Base-by-base conservation (phyloP, 2,329 filamentous ascomycete genomes). In the Ophiostoma himal-ulmi region DNA sequence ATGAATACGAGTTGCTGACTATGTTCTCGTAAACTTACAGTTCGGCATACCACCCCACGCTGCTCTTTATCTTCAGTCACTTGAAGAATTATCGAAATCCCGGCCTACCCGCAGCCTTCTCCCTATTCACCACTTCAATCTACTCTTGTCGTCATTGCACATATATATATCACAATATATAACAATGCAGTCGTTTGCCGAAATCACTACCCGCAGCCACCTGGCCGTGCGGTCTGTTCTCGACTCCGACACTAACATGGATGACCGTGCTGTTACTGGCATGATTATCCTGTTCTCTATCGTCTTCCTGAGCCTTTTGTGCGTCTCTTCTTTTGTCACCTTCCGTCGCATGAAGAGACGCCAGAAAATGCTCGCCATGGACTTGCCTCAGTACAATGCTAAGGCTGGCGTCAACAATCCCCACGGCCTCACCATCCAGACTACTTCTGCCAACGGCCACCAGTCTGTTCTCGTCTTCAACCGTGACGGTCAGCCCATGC, bases 241-340 rank as follows among this genome's bases (percentile, higher is more conserved):
- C 36, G 62, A 39, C 36, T 13, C 36, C 72, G 76, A 81, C 72
- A 78, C 78, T 72, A 39, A 41, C 34, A 82, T 91, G 75, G 86
- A 83, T 64, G 65, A 69, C n/a, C 41, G 52, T 72, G 88, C 91
- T 82, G 84, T 94, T 78, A 89, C 92, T 77, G 86, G 96, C 62
- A 83, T 97, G 78, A 91, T 96, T 75, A 86, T 88, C 71, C 86
- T 98, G 70, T 84, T 98, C 75, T 89, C 89, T 73, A 84, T 99
- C 65, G 82, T 94, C 75, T 87, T 96, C 75, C 80, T 94, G 75
- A 88, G 86, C 72, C 83, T 96, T 39, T 77, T 89, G 67, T 83
- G 93, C 71, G 83, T 90, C 69, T 88, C 87, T 71, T 82, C 85
- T 37, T 87, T 97, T 68, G 82, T 94, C 74, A 80, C 92, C 77